Conservation (phyloP, 2,329 filamentous ascomycete genomes). For the Diplodia mutila region DNA sequence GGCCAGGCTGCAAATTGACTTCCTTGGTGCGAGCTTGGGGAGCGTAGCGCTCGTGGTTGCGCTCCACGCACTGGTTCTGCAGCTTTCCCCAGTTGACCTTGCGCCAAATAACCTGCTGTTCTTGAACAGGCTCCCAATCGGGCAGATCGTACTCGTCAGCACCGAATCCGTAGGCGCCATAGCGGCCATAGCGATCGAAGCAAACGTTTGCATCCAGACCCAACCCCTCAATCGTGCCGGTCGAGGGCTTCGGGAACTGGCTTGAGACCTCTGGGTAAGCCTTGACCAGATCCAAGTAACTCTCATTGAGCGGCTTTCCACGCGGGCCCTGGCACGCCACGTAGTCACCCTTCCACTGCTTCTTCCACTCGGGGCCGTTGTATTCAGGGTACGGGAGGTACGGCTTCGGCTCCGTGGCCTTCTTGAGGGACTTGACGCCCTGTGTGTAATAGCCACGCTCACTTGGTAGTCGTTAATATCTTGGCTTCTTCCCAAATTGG, state of each 20-base stretch:
- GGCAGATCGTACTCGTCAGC: slow-evolving; percentile 54
- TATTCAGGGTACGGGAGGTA: slow-evolving; percentile 76
- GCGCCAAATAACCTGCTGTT: slow-evolving; percentile 59
- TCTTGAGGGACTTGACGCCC: slow-evolving; percentile 8
- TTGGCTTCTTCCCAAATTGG: background rate
- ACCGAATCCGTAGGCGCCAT: slow-evolving; percentile 61
- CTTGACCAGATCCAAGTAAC: slow-evolving; percentile 64
- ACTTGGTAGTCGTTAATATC: background rate
- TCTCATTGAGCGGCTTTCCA: slow-evolving; percentile 55
- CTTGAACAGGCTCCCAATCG: slow-evolving; percentile 40
- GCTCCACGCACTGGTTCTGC: slow-evolving; percentile 66
- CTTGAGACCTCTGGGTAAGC: slow-evolving; percentile 63
- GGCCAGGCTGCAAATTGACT: slow-evolving; percentile 21
- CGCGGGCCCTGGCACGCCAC: slow-evolving; percentile 67
- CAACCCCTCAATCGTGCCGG: slow-evolving; percentile 44
- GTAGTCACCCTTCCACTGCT: slow-evolving; percentile 60
- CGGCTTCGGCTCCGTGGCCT: slow-evolving; percentile 50
- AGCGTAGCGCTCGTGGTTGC: slow-evolving; percentile 67
- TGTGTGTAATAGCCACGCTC: slow-evolving; percentile 18
- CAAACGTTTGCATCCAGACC: slow-evolving; percentile 59
- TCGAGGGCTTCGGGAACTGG: slow-evolving; percentile 41
- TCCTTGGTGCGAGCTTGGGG: slow-evolving; percentile 45
- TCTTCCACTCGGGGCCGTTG: slow-evolving; percentile 64
- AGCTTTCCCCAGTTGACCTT: slow-evolving; percentile 71
- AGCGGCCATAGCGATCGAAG: slow-evolving; percentile 61